Conservation (phyloP, 176 grass and related monocot genomes). For the Secale cereale region DNA sequence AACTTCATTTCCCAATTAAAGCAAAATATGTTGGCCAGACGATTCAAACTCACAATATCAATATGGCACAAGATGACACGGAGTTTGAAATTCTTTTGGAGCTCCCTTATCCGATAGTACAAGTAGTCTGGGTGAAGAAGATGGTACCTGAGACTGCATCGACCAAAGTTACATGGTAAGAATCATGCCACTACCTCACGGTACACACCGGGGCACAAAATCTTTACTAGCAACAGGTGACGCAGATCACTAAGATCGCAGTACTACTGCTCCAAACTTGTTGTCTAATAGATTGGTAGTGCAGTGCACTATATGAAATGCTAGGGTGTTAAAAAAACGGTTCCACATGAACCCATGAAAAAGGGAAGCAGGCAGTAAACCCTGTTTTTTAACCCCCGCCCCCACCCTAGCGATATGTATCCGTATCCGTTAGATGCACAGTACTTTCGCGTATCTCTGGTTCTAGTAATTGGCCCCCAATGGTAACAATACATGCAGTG, state of each 20-base stretch:
- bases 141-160: constrained; percentile 86
- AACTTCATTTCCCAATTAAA: neutral
- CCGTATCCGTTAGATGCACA: neutral
- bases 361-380: neutral
- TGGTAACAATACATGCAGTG: neutral
- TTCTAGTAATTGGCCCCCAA: neutral
- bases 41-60: constrained; percentile 72
- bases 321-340: neutral
- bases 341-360: neutral
- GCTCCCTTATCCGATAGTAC: constrained; percentile 90
- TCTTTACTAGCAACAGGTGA: neutral
- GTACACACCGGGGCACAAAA: neutral
- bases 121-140: constrained; percentile 97
- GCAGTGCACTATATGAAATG: neutral
- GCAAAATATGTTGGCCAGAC: neutral
- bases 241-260: neutral
- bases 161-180: neutral
- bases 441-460: neutral
- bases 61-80: constrained; percentile 83
- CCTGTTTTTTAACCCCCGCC: neutral
- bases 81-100: constrained; percentile 91
- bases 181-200: neutral
- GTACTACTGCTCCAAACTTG: neutral
- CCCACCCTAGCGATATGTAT: neutral
- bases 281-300: neutral